Evolutionary conservation across 768 basidiomycete species (phyloP).

Genomic region (Trametes cinnabarina): DNA sequence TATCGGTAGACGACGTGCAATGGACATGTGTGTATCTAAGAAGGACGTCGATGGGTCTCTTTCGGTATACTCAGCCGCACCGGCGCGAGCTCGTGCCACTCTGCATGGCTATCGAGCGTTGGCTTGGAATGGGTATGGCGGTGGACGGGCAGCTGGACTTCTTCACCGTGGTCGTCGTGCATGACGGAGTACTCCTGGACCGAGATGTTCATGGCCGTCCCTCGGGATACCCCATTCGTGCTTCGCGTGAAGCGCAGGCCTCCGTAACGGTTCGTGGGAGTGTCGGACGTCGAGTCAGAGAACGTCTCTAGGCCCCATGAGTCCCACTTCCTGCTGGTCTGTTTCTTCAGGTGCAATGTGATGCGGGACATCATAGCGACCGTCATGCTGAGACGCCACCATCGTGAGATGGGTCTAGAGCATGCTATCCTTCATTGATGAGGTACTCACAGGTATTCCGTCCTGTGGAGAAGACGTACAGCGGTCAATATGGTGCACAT

Average conservation of each 20-base stretch:
- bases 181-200: constrained; percentile 16
- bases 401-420: background rate
- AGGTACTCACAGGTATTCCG: constrained; percentile 40
- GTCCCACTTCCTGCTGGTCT: constrained; percentile 13
- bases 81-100: constrained; percentile 14
- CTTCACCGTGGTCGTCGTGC: constrained; percentile 18
- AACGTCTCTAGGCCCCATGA: background rate
- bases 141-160: background rate
- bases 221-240: background rate
- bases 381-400: constrained; percentile 25
- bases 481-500: background rate
- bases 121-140: background rate
- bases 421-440: too few species aligned
- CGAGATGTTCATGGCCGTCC: constrained; percentile 11
- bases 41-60: background rate
- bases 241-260: constrained; percentile 1
- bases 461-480: constrained; percentile 17
- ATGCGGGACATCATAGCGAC: constrained; percentile 72
- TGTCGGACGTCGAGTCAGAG: background rate
- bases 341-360: constrained; percentile 55
- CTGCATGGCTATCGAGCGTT: background rate
- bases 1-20: background rate
- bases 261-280: background rate
- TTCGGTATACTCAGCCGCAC: constrained; percentile 6
- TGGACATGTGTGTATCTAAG: background rate